A percentile compares a stretch with the other conserved stretches of the same genome.
Conservation (phyloP, 1,284 basidiomycete species). For the Cryptococcus maquisensis region DNA sequence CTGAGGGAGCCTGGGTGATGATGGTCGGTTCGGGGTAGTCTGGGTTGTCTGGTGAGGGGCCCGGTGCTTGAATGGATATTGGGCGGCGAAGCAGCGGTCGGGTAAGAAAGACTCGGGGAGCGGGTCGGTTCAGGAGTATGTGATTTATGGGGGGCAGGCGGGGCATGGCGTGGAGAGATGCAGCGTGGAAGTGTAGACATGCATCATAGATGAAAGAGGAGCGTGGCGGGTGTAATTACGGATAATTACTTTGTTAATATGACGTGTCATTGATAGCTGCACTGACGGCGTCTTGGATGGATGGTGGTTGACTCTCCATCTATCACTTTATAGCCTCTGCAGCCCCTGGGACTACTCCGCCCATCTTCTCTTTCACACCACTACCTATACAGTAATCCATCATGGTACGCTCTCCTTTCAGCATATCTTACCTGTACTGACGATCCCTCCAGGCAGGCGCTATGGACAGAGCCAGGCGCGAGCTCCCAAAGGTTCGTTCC, state of each 20-base stretch:
- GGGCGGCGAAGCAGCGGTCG: not conserved
- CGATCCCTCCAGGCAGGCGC: constrained; percentile 66
- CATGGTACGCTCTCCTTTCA: constrained; percentile 7
- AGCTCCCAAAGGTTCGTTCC: constrained; percentile 62
- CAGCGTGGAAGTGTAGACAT: constrained; percentile 9
- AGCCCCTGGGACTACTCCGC: no score
- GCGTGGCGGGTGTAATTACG: not conserved
- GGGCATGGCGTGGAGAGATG: constrained; percentile 7
- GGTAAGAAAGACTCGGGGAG: not conserved
- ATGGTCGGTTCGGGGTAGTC: not conserved
- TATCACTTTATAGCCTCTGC: no score
- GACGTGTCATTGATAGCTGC: no score
- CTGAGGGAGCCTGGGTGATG: not conserved
- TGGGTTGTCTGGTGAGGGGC: not conserved
- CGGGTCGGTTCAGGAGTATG: not conserved
- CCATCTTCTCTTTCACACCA: no score
- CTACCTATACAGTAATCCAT: not conserved
- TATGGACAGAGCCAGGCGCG: constrained; percentile 79
- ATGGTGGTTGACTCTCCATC: no score
- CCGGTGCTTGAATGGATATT: not conserved
- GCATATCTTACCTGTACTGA: not conserved
- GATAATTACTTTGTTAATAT: no score
- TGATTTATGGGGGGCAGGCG: not conserved
- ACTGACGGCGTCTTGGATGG: no score
- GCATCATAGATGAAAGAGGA: not conserved